These are phyloP conservation scores for Russula foetens DNA, from an alignment of 768 basidiomycete genomes.

Conservation along the genomic window DNA sequence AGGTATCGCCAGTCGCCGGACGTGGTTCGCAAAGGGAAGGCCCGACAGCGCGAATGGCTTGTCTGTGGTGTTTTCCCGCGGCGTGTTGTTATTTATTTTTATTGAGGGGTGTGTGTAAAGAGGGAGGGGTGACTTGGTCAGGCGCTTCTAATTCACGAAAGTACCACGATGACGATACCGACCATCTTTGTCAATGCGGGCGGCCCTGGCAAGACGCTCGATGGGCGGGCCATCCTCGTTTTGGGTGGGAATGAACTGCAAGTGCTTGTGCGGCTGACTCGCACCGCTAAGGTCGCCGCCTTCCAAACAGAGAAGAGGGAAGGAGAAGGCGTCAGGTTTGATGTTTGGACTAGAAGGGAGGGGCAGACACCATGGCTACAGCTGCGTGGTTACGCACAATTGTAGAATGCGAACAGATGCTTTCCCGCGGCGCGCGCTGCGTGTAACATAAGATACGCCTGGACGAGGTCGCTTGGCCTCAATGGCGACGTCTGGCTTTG, in stretches of 20 bases:
- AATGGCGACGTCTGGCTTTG: conserved; percentile 74
- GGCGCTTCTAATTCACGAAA: too few relatives aligned
- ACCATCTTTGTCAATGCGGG: conserved; percentile 55
- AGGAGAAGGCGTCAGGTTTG: background rate
- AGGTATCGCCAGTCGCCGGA: conserved; percentile 43
- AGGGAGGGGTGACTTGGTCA: too few relatives aligned
- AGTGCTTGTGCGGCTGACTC: conserved; percentile 84
- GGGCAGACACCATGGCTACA: background rate
- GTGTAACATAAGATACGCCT: conserved; percentile 63
- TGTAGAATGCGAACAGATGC: conserved; percentile 79
- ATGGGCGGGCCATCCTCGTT: conserved; percentile 62
- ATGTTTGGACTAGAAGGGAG: too few relatives aligned
- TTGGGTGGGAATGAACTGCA: conserved; percentile 73
- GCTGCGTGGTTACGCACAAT: conserved; percentile 44
- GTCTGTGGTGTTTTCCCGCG: conserved; percentile 34
- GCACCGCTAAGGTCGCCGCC: conserved; percentile 78
- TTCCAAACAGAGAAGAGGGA: conserved; percentile 22
- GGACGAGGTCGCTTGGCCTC: conserved; percentile 68
- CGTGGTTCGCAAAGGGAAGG: conserved; percentile 77
- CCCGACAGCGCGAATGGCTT: conserved; percentile 60
- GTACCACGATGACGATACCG: background rate
- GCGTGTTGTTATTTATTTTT: too few relatives aligned
- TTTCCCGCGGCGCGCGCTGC: conserved; percentile 56
- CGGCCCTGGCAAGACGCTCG: conserved; percentile 55
- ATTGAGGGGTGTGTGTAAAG: too few relatives aligned